A percentile compares a stretch with the other conserved stretches of the same genome.
Evolutionary conservation across 2,329 filamentous ascomycete genomes (phyloP).

Genomic region (Alternaria ethzedia): DNA sequence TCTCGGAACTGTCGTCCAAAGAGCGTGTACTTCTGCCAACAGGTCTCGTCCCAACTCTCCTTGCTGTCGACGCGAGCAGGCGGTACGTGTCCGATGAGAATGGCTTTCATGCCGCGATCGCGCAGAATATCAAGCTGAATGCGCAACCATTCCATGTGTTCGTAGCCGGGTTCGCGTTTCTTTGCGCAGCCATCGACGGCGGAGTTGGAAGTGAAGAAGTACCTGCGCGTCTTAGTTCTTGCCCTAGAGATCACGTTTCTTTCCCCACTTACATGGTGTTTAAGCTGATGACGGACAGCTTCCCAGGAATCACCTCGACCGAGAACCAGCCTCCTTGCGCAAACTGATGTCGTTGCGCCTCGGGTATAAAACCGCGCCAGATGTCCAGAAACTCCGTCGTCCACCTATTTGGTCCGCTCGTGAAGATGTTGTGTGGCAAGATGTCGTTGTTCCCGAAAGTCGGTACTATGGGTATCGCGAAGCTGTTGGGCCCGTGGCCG

Average conservation of each 20-base stretch:
- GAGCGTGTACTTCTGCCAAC: conserved; percentile 96
- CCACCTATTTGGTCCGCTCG: conserved; percentile 84
- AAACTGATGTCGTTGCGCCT: conserved; percentile 90
- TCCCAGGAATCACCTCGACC: conserved; percentile 85
- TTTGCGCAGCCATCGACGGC: conserved; percentile 88
- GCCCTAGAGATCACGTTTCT: not conserved
- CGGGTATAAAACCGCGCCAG: conserved; percentile 88
- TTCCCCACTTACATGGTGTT: conserved; percentile 72
- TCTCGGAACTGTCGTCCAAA: conserved; percentile 93
- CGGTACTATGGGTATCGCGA: conserved; percentile 81
- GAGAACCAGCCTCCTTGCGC: conserved; percentile 94
- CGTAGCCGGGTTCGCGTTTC: conserved; percentile 83
- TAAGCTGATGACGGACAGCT: conserved; percentile 87
- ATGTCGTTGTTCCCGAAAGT: conserved; percentile 98
- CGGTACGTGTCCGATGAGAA: conserved; percentile 91
- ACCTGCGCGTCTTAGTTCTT: conserved; percentile 50
- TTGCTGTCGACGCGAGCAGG: conserved; percentile 87
- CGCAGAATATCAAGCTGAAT: conserved; percentile 86
- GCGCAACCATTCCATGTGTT: conserved; percentile 95
- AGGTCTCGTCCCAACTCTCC: conserved; percentile 91
- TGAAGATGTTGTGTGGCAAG: conserved; percentile 92
- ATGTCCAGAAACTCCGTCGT: conserved; percentile 77
- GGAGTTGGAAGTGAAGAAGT: conserved; percentile 92
- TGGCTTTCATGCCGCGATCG: conserved; percentile 86
- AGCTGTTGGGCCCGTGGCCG: conserved; percentile 55